phyloP scores from a whole-genome alignment of 2,329 filamentous ascomycete species.

The Alternaria ethzedia region DNA sequence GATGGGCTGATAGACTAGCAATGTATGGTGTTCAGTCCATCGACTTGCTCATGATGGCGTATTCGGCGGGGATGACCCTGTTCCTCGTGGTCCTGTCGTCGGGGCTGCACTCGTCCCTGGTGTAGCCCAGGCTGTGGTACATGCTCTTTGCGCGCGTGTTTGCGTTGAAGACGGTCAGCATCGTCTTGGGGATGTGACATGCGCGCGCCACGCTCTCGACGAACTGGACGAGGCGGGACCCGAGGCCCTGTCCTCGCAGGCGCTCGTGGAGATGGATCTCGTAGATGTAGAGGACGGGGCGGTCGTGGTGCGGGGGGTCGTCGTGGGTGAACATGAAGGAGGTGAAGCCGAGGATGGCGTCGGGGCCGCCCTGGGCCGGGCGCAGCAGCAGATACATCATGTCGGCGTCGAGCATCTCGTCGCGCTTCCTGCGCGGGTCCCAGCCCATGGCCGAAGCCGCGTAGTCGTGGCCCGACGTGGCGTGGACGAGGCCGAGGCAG shows the following conservation, averaged over 20 bases:
- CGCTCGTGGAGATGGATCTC: slow-evolving; percentile 71
- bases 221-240: slow-evolving; percentile 64
- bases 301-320: slow-evolving; percentile 50
- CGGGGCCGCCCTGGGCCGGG: slow-evolving; percentile 1
- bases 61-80: slow-evolving; percentile 30
- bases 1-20: neutral
- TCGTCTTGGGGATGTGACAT: slow-evolving; percentile 67
- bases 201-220: slow-evolving; percentile 61
- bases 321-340: slow-evolving; percentile 74
- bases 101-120: slow-evolving; percentile 61
- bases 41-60: slow-evolving; percentile 37
- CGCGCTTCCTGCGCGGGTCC: slow-evolving; percentile 65
- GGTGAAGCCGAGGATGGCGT: slow-evolving; percentile 52
- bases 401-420: slow-evolving; percentile 71
- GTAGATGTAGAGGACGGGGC: slow-evolving; percentile 77
- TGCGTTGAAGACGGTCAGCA: slow-evolving; percentile 74
- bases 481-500: slow-evolving; percentile 64
- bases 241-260: slow-evolving; percentile 68
- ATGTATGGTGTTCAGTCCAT: neutral
- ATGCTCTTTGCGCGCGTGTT: slow-evolving; percentile 66
- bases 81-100: slow-evolving; percentile 47
- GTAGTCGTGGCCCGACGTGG: slow-evolving; percentile 71
- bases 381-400: slow-evolving; percentile 70
- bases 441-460: slow-evolving; percentile 67
- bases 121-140: slow-evolving; percentile 66